These are phyloP conservation scores for Rhizomucor pusillus DNA, from an alignment of 371 early-diverging fungal species.

Conservation along the genomic window DNA sequence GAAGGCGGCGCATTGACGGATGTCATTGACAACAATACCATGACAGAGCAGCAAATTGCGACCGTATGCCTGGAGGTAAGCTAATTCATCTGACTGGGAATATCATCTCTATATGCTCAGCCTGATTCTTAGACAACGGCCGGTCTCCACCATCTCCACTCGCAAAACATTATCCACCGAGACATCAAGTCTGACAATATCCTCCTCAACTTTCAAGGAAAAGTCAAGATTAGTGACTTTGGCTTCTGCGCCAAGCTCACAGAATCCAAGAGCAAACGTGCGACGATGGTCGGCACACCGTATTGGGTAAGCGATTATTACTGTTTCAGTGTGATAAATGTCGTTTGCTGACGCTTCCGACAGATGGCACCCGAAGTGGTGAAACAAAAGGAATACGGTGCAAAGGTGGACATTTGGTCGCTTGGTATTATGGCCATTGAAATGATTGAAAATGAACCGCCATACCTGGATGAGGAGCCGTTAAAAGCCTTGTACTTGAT, in stretches of 20 bases:
- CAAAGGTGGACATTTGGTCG: conserved; percentile 93
- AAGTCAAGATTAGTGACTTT: conserved; percentile 93
- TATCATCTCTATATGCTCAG: not conserved
- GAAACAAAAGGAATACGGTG: conserved; percentile 87
- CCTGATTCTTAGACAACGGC: conserved; percentile 58
- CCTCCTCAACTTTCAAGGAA: conserved; percentile 79
- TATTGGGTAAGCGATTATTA: too few relatives aligned
- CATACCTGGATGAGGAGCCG: conserved; percentile 96
- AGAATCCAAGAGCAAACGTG: conserved; percentile 77
- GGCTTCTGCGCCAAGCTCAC: conserved; percentile 90
- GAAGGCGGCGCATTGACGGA: conserved; percentile 97
- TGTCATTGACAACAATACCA: conserved; percentile 90
- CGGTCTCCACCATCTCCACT: conserved; percentile 92
- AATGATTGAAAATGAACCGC: conserved; percentile 97
- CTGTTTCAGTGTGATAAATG: too few relatives aligned
- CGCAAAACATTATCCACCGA: conserved; percentile 90
- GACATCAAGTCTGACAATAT: conserved; percentile 98
- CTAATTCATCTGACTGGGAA: too few relatives aligned
- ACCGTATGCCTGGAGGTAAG: conserved; percentile 87
- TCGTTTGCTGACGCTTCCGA: too few relatives aligned
- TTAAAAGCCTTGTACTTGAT: conserved; percentile 94
- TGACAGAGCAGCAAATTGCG: conserved; percentile 91
- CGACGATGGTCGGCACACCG: conserved; percentile 94
- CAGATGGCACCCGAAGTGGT: conserved; percentile 93
- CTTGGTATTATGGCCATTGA: conserved; percentile 96